These are phyloP conservation scores for Musa beccarii DNA, from an alignment of 176 grass and related monocot genomes.

Conservation along the genomic window DNA sequence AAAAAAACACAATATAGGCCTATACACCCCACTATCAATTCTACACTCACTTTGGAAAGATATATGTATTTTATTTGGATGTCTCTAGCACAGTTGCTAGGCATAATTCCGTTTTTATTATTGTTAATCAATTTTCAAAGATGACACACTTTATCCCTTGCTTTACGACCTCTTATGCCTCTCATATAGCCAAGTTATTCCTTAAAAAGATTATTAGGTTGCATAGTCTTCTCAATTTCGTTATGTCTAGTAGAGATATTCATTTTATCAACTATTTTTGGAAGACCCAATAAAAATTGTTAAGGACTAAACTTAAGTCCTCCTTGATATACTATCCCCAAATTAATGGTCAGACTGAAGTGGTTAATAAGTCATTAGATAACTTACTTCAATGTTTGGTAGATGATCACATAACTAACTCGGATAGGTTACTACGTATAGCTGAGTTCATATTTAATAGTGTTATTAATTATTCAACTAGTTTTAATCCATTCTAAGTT, in stretches of 20 bases:
- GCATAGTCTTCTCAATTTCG: neutral
- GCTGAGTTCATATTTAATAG: neutral
- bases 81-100: neutral
- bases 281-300: neutral
- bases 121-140: neutral
- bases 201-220: neutral
- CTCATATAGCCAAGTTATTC: neutral
- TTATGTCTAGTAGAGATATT: neutral
- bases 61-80: constrained; percentile 3
- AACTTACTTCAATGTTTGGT: neutral
- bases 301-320: neutral
- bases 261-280: neutral
- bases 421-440: neutral
- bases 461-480: neutral
- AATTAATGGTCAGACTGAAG: neutral
- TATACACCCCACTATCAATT: neutral
- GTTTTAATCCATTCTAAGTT: neutral
- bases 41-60: neutral
- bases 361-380: neutral
- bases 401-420: neutral
- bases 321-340: neutral
- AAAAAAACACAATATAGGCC: neutral
- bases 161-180: neutral
- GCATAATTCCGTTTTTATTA: neutral
- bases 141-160: neutral